Evolutionary conservation across 2,329 filamentous ascomycete genomes (phyloP).

Genomic region (Fusarium avenaceum): DNA sequence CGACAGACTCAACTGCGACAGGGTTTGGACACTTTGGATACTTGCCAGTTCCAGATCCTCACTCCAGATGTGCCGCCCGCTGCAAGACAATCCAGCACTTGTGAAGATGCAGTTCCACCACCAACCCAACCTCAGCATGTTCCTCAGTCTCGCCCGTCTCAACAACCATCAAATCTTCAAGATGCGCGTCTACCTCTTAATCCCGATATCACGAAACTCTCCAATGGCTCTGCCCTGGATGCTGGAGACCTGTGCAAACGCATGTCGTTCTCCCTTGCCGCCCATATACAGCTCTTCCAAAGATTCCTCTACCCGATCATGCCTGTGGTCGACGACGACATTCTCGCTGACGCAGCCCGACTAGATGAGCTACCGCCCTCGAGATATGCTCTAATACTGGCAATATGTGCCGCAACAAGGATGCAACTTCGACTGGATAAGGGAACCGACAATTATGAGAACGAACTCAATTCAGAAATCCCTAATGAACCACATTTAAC

Average conservation of each 20-base stretch:
- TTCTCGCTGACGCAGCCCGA: conserved; percentile 46
- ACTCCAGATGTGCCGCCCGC: conserved; percentile 27
- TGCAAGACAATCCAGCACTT: background rate
- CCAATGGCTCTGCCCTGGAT: conserved; percentile 10
- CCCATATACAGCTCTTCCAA: conserved; percentile 51
- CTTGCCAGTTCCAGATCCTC: conserved; percentile 41
- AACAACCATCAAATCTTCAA: background rate
- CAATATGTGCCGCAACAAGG: conserved; percentile 50
- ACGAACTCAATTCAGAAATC: conserved; percentile 32
- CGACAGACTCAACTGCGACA: conserved; percentile 49
- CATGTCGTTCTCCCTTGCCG: conserved; percentile 43
- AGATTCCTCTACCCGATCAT: conserved; percentile 53
- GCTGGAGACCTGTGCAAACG: conserved; percentile 30
- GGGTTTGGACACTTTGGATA: conserved; percentile 30
- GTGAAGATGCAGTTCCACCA: background rate
- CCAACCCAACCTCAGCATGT: background rate
- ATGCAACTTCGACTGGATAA: conserved; percentile 50
- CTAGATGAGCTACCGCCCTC: conserved; percentile 46
- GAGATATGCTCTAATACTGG: conserved; percentile 49
- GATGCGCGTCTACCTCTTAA: background rate
- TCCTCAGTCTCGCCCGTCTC: background rate
- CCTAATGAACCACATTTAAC: conserved; percentile 44
- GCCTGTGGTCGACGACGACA: conserved; percentile 51
- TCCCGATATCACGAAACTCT: background rate
- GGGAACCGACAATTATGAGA: conserved; percentile 13